Evolutionary conservation across 345 rosid species (phyloP).

Genomic region (Pistacia atlantica): DNA sequence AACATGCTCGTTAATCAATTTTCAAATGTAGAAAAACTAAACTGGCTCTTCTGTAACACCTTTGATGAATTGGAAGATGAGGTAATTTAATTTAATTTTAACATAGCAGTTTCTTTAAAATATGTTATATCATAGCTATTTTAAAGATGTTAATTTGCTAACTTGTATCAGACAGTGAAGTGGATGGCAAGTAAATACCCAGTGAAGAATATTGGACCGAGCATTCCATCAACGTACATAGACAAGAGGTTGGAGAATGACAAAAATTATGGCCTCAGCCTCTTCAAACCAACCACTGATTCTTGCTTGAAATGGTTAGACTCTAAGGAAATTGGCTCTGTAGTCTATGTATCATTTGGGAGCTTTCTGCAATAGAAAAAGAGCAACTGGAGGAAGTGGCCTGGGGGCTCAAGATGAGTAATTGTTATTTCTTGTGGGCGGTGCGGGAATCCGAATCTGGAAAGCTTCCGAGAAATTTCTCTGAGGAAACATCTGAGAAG

Average conservation of each 20-base stretch:
- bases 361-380: constrained; percentile 47
- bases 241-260: constrained; percentile 34
- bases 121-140: not conserved
- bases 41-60: constrained; percentile 40
- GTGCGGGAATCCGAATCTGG: constrained; percentile 51
- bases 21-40: constrained; percentile 35
- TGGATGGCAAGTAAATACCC: constrained; percentile 31
- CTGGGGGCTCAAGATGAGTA: constrained; percentile 36
- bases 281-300: constrained; percentile 31
- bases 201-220: constrained; percentile 35
- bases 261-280: constrained; percentile 33
- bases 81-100: constrained; percentile 21
- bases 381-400: constrained; percentile 60
- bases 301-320: constrained; percentile 48
- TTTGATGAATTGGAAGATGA: constrained; percentile 49
- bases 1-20: constrained; percentile 30
- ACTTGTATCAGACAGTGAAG: constrained; percentile 15
- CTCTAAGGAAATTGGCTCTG: constrained; percentile 39
- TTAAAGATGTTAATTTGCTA: not conserved
- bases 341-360: constrained; percentile 59
- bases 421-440: constrained; percentile 48
- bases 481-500: constrained; percentile 31
- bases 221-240: constrained; percentile 38
- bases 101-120: no score
- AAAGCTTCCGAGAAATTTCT: constrained; percentile 37